Evolutionary conservation across 768 basidiomycete genomes (phyloP), one percentile per base, ranked within the genome.

Genomic region (Termitomyces sp.): DNA sequence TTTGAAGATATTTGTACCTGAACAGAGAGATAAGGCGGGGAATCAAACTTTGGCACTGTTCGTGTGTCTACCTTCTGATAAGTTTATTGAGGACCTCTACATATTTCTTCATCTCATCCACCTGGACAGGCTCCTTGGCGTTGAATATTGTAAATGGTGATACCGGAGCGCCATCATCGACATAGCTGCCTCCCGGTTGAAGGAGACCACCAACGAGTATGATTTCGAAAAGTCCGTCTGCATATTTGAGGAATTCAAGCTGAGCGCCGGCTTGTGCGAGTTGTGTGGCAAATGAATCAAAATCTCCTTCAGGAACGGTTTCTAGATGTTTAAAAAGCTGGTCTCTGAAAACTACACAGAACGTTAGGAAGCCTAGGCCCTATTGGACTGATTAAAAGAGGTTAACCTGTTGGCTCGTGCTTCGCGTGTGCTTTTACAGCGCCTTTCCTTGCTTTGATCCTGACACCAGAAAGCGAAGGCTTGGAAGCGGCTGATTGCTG

Each of bases 1-100:
- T 94, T 74, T 98, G 96, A 66, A 99, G 91, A 81, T 98, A 99
- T 75, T 98, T 98, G 82, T 98, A 98, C 76, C 94, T 96, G 38
- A 55, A 44, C 8, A 53, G 6, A 53, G 9, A n/a, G 30, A 42
- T 53, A 13, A 42, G 36, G 26, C 9, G 6, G n/a, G 5, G 14
- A 13, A n/a, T 38, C 16, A n/a, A 20, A 53, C 13, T 38, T 42
- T 42, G 38, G 26, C 40, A n/a, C n/a, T 10, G 28, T 42, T 30
- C n/a, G 26, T 30, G 26, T 53, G 92, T 94, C 96, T 30, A 92
- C 94, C 96, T 88, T 75, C 96, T 83, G 79, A 95, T 93, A 58
- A 98, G 88, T 77, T 94, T 95, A 74, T 94, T 94, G 66, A 98
- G 80, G 36, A 97, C 95, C 60, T 96, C 95, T 57, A 95, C 80